Conservation (phyloP, 2,329 filamentous ascomycete genomes). For the Cytospora leucostoma region DNA sequence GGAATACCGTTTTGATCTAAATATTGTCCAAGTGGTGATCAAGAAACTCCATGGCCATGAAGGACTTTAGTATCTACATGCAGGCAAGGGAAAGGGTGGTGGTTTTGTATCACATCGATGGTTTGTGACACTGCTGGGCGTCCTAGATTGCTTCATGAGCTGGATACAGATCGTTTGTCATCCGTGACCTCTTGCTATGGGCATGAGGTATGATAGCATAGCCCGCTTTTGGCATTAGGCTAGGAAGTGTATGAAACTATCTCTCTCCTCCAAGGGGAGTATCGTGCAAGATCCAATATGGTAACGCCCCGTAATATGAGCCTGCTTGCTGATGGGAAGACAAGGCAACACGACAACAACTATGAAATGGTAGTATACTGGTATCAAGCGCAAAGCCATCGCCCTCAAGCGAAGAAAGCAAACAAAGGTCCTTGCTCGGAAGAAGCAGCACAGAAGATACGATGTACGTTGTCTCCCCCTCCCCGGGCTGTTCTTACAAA, state of each 20-base stretch:
- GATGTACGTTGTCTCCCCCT: neutral
- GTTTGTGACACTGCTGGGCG: no score
- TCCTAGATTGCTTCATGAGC: no score
- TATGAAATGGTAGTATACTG: neutral
- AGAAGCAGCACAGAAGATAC: neutral
- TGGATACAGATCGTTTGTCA: neutral
- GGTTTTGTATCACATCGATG: no score
- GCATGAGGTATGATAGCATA: neutral
- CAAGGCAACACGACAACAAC: neutral
- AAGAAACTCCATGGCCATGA: no score
- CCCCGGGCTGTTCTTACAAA: neutral
- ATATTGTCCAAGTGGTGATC: no score
- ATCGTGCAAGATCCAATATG: neutral
- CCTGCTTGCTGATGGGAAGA: neutral
- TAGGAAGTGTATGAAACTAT: neutral
- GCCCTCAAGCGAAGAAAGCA: neutral
- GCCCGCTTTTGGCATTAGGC: neutral
- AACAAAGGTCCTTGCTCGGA: neutral
- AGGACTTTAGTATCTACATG: no score
- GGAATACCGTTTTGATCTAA: no score
- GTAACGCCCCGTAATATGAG: neutral
- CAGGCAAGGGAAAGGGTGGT: no score
- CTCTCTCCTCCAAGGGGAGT: neutral
- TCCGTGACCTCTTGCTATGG: neutral
- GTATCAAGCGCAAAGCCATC: neutral